Conservation (phyloP, 169 alveolate species). For the Cryptosporidium andersoni region DNA sequence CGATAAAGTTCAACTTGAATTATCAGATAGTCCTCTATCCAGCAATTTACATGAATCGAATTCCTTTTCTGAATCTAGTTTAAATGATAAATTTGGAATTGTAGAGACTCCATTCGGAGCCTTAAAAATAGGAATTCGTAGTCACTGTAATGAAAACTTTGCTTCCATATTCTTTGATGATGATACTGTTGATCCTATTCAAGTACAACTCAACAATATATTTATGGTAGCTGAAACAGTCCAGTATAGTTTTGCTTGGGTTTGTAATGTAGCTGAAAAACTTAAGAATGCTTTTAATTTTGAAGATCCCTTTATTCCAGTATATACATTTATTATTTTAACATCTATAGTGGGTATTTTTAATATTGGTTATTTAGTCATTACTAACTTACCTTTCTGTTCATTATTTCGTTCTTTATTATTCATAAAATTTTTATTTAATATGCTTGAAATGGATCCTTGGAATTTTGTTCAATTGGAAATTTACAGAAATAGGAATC, state of each 20-base stretch:
- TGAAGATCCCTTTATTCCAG: slow-evolving; percentile 55
- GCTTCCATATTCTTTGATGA: slow-evolving; percentile 65
- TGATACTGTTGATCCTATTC: slow-evolving; percentile 62
- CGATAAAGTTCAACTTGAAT: too few species aligned
- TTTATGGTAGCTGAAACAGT: slow-evolving; percentile 32
- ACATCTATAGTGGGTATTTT: not conserved
- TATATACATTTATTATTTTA: slow-evolving; percentile 4
- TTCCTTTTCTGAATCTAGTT: too few species aligned
- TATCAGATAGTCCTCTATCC: too few species aligned
- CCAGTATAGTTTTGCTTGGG: slow-evolving; percentile 41
- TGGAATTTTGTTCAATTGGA: slow-evolving; percentile 36
- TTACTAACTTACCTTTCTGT: not conserved
- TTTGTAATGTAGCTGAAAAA: slow-evolving; percentile 20
- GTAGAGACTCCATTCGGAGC: slow-evolving; percentile 71
- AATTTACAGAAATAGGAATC: slow-evolving; percentile 27
- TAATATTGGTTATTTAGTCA: not conserved
- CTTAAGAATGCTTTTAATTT: slow-evolving; percentile 52
- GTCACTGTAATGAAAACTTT: slow-evolving; percentile 41
- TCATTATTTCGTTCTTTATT: slow-evolving; percentile 6
- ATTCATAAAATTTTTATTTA: slow-evolving; percentile 1
- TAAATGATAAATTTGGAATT: slow-evolving; percentile 15
- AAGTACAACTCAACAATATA: slow-evolving; percentile 34
- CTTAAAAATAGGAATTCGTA: slow-evolving; percentile 37
- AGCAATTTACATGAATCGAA: too few species aligned
- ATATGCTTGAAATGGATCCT: slow-evolving; percentile 35